A percentile compares a stretch with the other conserved stretches of the same genome.
Evolutionary conservation across 139 green algal species (phyloP).

Genomic region (Chlorella sp.): DNA sequence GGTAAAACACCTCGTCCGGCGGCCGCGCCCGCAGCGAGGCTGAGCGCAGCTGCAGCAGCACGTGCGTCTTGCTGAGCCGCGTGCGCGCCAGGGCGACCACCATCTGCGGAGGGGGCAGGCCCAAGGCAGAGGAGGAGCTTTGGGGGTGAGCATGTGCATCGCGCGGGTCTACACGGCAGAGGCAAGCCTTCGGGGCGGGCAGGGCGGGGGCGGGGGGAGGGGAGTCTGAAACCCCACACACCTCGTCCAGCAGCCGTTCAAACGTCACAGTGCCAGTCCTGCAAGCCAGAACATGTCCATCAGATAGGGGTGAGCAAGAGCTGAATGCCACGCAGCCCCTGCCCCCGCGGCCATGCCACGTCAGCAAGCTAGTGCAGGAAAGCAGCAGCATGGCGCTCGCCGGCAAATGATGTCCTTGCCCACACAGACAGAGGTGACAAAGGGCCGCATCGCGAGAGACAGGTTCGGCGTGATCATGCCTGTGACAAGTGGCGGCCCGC

Average conservation of each 20-base stretch:
- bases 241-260: constrained; percentile 24
- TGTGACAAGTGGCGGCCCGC: no score
- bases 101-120: constrained; percentile 5
- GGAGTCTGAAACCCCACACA: not conserved
- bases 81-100: constrained; percentile 23
- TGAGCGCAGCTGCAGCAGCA: constrained; percentile 6
- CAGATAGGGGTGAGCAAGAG: no score
- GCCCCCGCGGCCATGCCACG: no score
- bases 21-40: not conserved
- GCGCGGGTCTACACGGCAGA: no score
- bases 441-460: not conserved
- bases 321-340: no score
- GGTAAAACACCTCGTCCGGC: not conserved
- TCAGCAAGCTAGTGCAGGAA: no score
- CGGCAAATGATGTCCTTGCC: not conserved
- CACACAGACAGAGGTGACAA: constrained; percentile 13
- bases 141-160: no score
- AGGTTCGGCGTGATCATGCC: constrained; percentile 22
- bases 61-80: constrained; percentile 9
- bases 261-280: constrained; percentile 13
- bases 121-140: not conserved
- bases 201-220: not conserved
- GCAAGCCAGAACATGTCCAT: no score
- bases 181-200: not conserved
- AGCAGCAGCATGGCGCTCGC: no score